These are phyloP conservation scores for Blastomyces silverae DNA, from an alignment of 2,329 filamentous ascomycete species.

Conservation along the genomic window DNA sequence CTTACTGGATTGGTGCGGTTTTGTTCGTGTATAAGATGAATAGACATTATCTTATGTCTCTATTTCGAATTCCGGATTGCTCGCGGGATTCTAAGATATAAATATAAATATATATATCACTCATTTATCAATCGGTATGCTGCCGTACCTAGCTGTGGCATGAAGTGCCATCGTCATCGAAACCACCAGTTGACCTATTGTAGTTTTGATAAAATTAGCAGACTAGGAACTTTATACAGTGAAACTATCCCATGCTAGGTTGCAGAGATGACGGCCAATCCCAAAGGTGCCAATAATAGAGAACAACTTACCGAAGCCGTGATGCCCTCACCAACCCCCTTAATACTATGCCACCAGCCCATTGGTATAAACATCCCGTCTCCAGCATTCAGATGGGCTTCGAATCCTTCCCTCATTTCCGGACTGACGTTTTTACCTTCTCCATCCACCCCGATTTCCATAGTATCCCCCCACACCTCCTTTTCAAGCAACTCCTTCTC, in stretches of 20 bases:
- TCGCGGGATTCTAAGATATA: neutral
- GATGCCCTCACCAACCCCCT: slow-evolving; percentile 53
- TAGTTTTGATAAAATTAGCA: neutral
- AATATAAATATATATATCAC: neutral
- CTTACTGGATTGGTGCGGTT: neutral
- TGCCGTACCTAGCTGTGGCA: neutral
- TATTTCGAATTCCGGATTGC: neutral
- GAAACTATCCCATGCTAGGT: slow-evolving; percentile 1
- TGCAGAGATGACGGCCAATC: slow-evolving; percentile 14
- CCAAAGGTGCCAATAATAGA: neutral
- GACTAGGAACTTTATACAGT: slow-evolving; percentile 15
- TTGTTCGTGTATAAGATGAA: neutral
- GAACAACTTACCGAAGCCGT: slow-evolving; percentile 51
- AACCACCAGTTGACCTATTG: slow-evolving; percentile 73
- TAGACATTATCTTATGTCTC: neutral
- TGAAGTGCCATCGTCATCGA: slow-evolving; percentile 42
- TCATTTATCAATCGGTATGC: neutral
- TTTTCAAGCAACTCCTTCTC: slow-evolving; percentile 62
- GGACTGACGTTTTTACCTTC: slow-evolving; percentile 12
- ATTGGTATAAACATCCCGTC: slow-evolving; percentile 73
- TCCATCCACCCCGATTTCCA: neutral
- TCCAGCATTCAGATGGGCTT: slow-evolving; percentile 55
- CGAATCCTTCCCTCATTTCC: slow-evolving; percentile 30
- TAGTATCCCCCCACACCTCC: slow-evolving; percentile 57
- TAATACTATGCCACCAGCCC: slow-evolving; percentile 83